A percentile compares a stretch with the other conserved stretches of the same genome.
These are phyloP conservation scores for Pouteria campechiana DNA, from an alignment of 179 eudicot species.

Conservation along the genomic window DNA sequence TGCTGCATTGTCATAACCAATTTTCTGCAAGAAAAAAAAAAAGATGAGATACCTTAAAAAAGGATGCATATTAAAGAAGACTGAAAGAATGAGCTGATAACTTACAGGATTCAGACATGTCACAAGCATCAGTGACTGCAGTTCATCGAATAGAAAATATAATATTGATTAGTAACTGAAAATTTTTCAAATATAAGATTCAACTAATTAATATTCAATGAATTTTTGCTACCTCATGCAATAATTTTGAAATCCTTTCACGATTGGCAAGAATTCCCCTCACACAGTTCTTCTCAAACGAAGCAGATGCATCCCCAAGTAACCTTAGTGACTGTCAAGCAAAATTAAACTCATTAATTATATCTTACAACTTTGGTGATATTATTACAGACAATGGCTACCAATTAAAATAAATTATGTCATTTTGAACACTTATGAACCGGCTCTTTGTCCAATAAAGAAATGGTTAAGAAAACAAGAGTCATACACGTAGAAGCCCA, in stretches of 20 bases:
- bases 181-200: too few relatives aligned
- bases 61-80: background rate
- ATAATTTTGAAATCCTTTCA: constrained; percentile 73
- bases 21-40: constrained; percentile 39
- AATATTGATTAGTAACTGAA: background rate
- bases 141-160: constrained; percentile 1
- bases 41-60: background rate
- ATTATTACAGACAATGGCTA: too few relatives aligned
- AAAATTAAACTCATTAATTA: background rate
- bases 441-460: too few relatives aligned
- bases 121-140: constrained; percentile 97
- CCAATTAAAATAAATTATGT: too few relatives aligned
- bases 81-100: constrained; percentile 1
- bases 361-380: too few relatives aligned
- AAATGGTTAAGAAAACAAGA: background rate
- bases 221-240: constrained; percentile 87
- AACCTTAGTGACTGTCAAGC: constrained; percentile 65
- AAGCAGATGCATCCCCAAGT: constrained; percentile 90
- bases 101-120: constrained; percentile 96
- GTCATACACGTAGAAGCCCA: constrained; percentile 79
- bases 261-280: constrained; percentile 89
- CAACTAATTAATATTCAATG: too few relatives aligned
- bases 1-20: constrained; percentile 93
- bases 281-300: constrained; percentile 93
- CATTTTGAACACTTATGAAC: too few relatives aligned